A percentile compares a stretch with the other conserved stretches of the same genome.
Evolutionary conservation across 345 rosid species (phyloP).

Genomic region (Excoecaria agallocha): DNA sequence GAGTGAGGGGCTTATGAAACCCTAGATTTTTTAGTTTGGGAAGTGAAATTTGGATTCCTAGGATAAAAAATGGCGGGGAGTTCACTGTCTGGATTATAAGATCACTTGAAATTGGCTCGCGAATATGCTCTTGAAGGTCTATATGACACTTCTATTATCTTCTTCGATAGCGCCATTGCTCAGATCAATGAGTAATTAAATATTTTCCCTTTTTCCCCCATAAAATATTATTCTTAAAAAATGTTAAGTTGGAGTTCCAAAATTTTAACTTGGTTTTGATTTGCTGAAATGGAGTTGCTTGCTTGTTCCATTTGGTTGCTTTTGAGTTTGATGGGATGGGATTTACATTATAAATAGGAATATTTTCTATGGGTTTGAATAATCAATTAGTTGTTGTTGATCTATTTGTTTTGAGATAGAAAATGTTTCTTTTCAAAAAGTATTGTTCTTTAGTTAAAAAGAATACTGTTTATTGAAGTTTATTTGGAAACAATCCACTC

Average conservation of each 20-base stretch:
- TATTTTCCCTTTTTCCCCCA: neutral
- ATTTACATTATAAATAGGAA: neutral
- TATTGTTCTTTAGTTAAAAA: too few relatives aligned
- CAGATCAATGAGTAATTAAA: slow-evolving; percentile 66
- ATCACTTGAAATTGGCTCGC: slow-evolving; percentile 87
- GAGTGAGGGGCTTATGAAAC: slow-evolving; percentile 9
- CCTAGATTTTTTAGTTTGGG: slow-evolving; percentile 4
- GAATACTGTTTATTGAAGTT: neutral
- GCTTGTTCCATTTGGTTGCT: too few relatives aligned
- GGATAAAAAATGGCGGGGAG: slow-evolving; percentile 26
- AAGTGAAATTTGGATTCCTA: neutral
- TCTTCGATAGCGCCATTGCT: slow-evolving; percentile 88
- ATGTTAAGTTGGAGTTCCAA: neutral
- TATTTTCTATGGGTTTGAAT: neutral
- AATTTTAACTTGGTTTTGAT: neutral
- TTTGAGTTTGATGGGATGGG: neutral
- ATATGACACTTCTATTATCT: slow-evolving; percentile 88
- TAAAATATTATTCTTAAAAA: neutral
- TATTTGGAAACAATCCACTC: neutral
- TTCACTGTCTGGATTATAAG: slow-evolving; percentile 85
- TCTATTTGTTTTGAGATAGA: neutral
- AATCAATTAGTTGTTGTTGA: neutral
- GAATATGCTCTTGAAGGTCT: slow-evolving; percentile 94
- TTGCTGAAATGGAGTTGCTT: neutral
- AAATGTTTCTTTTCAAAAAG: neutral